A percentile compares a stretch with the other conserved stretches of the same genome.
These are phyloP conservation scores for Capsicum chinense DNA, from an alignment of 257 asterid species.

Conservation along the genomic window DNA sequence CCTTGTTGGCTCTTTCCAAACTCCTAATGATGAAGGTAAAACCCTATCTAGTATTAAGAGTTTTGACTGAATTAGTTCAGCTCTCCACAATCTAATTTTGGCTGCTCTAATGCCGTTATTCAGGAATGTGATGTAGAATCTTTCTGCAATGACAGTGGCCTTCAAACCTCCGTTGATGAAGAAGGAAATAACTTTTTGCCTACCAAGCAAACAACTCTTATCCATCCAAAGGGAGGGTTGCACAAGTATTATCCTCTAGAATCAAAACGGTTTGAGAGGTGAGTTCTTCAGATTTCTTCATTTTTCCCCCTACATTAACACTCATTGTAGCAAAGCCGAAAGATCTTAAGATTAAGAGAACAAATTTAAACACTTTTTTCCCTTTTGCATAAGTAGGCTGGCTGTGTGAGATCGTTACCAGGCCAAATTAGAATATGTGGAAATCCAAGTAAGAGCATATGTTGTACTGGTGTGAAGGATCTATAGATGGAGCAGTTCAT, in stretches of 20 bases:
- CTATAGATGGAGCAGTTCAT: conserved; percentile 10
- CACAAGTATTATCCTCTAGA: conserved; percentile 59
- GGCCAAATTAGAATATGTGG: background rate
- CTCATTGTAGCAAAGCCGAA: background rate
- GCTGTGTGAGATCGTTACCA: background rate
- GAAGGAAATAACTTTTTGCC: conserved; percentile 57
- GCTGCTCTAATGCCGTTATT: conserved; percentile 34
- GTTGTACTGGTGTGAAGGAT: background rate
- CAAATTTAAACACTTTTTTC: background rate
- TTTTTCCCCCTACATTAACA: background rate
- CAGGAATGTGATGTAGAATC: conserved; percentile 82
- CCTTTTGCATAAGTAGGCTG: background rate
- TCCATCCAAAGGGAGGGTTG: conserved; percentile 50
- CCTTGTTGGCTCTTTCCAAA: conserved; percentile 69
- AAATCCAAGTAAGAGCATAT: background rate
- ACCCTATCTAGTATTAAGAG: background rate
- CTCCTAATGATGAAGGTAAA: conserved; percentile 76
- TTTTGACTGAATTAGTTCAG: background rate
- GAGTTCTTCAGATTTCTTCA: background rate
- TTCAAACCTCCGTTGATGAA: conserved; percentile 59
- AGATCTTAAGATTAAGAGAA: background rate
- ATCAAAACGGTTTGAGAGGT: conserved; percentile 74
- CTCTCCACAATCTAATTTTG: conserved; percentile 27
- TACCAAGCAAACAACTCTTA: conserved; percentile 59
- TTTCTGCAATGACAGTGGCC: conserved; percentile 71